Evolutionary conservation across 116 monocot genomes (phyloP).

Genomic region (Papilionanthe hybrid): DNA sequence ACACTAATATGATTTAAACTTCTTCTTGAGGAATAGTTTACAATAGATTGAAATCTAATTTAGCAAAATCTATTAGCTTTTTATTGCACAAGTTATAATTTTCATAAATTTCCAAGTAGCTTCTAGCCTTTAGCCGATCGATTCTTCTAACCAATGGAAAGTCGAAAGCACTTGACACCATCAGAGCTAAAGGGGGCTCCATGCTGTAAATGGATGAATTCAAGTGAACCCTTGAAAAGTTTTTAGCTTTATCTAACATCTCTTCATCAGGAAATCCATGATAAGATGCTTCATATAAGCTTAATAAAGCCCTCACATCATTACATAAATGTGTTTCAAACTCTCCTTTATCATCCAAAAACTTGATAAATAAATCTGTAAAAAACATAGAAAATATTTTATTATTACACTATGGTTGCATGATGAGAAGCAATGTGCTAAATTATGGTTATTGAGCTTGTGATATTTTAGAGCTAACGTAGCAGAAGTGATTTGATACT

Average conservation of each 20-base stretch:
- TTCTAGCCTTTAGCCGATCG: too few species aligned
- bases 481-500: too few species aligned
- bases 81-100: too few species aligned
- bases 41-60: background rate
- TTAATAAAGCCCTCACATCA: slow-evolving; percentile 3
- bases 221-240: slow-evolving; percentile 7
- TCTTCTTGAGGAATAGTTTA: background rate
- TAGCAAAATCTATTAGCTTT: background rate
- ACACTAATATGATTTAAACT: background rate
- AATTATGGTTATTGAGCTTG: background rate
- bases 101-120: too few species aligned
- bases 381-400: too few species aligned
- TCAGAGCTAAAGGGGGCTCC: background rate
- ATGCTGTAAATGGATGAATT: background rate
- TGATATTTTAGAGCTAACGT: background rate
- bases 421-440: background rate
- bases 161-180: too few species aligned
- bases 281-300: slow-evolving; percentile 15
- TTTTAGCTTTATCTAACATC: slow-evolving; percentile 21
- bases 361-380: slow-evolving; percentile 23
- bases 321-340: slow-evolving; percentile 6
- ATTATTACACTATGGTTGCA: too few species aligned
- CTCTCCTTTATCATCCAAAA: slow-evolving; percentile 16
- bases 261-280: slow-evolving; percentile 16
- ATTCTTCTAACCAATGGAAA: too few species aligned